Evolutionary conservation across 129 eudicot genomes (phyloP).

Genomic region (Silybum marianum): DNA sequence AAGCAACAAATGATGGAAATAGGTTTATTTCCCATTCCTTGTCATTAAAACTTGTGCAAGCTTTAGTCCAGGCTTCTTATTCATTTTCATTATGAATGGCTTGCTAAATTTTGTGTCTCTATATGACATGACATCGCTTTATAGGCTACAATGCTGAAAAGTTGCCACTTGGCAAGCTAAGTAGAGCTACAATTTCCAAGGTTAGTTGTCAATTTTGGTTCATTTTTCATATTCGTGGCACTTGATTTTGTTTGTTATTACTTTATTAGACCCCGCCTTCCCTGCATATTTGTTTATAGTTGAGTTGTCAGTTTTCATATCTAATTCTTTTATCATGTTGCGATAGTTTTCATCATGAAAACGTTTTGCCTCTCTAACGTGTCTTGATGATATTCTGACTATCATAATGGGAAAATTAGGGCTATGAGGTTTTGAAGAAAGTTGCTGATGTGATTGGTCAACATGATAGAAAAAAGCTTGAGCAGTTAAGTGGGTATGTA

Average conservation of each 20-base stretch:
- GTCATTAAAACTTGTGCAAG: not conserved
- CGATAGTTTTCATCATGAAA: not conserved
- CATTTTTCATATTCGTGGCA: not conserved
- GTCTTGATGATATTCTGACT: slow-evolving; percentile 7
- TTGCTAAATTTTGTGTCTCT: slow-evolving; percentile 6
- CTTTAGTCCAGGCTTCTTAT: slow-evolving; percentile 4
- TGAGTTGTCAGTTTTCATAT: too few species aligned
- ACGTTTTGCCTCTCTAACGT: slow-evolving; percentile 2
- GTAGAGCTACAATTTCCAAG: slow-evolving; percentile 86
- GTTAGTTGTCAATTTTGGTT: slow-evolving; percentile 26
- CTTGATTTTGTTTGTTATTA: not conserved
- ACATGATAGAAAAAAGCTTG: slow-evolving; percentile 60
- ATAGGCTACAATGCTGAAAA: slow-evolving; percentile 98
- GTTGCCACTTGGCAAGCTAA: slow-evolving; percentile 91
- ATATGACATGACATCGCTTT: slow-evolving; percentile 3
- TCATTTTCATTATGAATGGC: not conserved
- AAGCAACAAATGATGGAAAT: slow-evolving; percentile 99
- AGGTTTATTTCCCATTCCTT: slow-evolving; percentile 45
- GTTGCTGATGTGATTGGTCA: slow-evolving; percentile 83
- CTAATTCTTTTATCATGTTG: slow-evolving; percentile 8
- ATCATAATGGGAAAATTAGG: slow-evolving; percentile 43
- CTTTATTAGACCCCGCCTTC: not conserved
- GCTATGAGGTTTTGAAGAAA: slow-evolving; percentile 90
- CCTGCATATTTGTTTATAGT: not conserved
- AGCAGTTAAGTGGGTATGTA: slow-evolving; percentile 88